Evolutionary conservation across 192 early-diverging fungal species (phyloP).

Genomic region (Coemansia sp.): DNA sequence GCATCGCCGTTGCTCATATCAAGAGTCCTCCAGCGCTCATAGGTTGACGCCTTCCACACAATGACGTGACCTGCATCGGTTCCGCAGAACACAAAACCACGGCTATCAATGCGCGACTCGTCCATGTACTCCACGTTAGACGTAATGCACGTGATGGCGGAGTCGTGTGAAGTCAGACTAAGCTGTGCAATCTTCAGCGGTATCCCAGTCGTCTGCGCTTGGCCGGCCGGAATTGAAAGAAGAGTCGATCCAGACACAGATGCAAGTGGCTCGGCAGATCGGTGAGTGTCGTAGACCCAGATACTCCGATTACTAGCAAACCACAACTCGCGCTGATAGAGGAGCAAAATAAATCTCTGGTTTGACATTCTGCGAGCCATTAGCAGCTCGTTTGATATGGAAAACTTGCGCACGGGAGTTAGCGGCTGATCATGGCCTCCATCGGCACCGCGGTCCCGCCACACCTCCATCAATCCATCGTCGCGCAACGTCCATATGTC

Average conservation of each 20-base stretch:
- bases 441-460: constrained; percentile 31
- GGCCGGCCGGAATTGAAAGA: constrained; percentile 15
- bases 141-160: constrained; percentile 38
- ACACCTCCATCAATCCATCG: constrained; percentile 40
- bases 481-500: constrained; percentile 52
- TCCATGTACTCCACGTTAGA: constrained; percentile 33
- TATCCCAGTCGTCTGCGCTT: constrained; percentile 8
- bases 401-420: constrained; percentile 30
- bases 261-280: constrained; percentile 14
- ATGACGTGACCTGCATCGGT: constrained; percentile 46
- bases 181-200: constrained; percentile 28
- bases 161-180: constrained; percentile 32
- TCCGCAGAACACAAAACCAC: constrained; percentile 44
- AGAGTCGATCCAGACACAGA: constrained; percentile 21
- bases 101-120: constrained; percentile 20
- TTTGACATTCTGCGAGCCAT: constrained; percentile 25
- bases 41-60: constrained; percentile 33
- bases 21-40: constrained; percentile 43
- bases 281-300: constrained; percentile 44
- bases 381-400: constrained; percentile 34
- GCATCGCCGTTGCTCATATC: constrained; percentile 42
- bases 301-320: constrained; percentile 40
- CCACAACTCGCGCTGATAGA: constrained; percentile 46
- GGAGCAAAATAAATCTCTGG: constrained; percentile 17
- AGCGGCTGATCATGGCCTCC: constrained; percentile 21